phyloP scores from a whole-genome alignment of 139 green algal genomes.

The Spirogloea muscicola region DNA sequence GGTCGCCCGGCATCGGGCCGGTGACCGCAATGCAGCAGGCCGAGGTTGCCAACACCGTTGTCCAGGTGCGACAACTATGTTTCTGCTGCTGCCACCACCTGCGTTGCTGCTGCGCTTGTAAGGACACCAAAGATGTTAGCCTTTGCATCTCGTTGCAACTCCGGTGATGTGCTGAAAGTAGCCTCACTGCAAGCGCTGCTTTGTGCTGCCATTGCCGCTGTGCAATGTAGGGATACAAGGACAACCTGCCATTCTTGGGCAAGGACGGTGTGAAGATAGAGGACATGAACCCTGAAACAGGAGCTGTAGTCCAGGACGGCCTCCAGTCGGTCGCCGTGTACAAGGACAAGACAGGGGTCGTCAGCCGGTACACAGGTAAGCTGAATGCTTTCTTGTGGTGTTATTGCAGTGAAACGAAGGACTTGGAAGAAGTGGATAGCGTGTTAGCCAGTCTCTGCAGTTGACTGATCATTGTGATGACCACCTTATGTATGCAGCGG shows the following conservation, averaged over 20 bases:
- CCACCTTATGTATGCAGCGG: constrained; percentile 26
- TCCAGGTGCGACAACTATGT: constrained; percentile 21
- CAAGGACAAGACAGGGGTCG: constrained; percentile 15
- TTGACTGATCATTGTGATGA: too few relatives aligned
- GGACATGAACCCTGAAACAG: constrained; percentile 22
- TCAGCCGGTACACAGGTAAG: not conserved
- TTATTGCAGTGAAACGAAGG: too few relatives aligned
- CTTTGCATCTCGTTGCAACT: too few relatives aligned
- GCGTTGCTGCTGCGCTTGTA: too few relatives aligned
- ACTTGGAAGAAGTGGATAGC: too few relatives aligned
- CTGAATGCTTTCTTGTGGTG: too few relatives aligned
- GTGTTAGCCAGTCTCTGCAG: too few relatives aligned
- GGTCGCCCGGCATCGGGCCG: not conserved
- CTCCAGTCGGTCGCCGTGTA: constrained; percentile 24
- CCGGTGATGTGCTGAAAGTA: not conserved
- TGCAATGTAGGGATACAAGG: constrained; percentile 25
- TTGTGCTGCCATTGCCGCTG: not conserved
- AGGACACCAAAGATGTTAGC: too few relatives aligned
- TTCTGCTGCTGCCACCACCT: too few relatives aligned
- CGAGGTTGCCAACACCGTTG: constrained; percentile 12
- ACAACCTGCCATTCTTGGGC: constrained; percentile 31
- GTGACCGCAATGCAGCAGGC: not conserved
- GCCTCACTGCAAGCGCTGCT: not conserved
- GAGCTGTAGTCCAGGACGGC: constrained; percentile 24
- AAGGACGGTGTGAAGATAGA: constrained; percentile 30